Conservation (phyloP, 768 basidiomycete genomes). For the Auriculariales sp. region DNA sequence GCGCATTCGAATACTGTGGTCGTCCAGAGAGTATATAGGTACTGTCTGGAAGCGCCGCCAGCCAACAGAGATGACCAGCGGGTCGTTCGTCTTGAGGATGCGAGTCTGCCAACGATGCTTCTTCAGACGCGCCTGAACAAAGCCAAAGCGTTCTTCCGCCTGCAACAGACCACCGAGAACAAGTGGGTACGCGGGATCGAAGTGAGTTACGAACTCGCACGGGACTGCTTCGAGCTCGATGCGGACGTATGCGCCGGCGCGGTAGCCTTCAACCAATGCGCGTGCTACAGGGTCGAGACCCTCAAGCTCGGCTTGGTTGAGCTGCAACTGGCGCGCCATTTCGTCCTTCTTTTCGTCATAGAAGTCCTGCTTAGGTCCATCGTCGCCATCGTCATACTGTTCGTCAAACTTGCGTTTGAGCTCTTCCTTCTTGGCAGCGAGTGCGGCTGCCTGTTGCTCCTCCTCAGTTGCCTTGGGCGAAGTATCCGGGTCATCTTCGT, state of each 20-base stretch:
- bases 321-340: constrained; percentile 66
- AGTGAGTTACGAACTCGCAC: constrained; percentile 83
- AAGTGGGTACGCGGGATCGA: constrained; percentile 83
- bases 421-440: constrained; percentile 77
- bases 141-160: constrained; percentile 85
- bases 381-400: constrained; percentile 83
- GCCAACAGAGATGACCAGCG: constrained; percentile 89
- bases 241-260: constrained; percentile 85
- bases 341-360: constrained; percentile 88
- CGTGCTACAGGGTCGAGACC: constrained; percentile 64
- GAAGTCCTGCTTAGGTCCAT: constrained; percentile 55
- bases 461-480: constrained; percentile 13
- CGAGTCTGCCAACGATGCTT: constrained; percentile 86
- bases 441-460: constrained; percentile 27
- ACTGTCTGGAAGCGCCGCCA: constrained; percentile 94
- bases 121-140: constrained; percentile 90
- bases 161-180: constrained; percentile 83
- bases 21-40: constrained; percentile 92
- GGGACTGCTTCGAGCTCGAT: constrained; percentile 77
- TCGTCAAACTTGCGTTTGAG: constrained; percentile 94
- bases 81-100: constrained; percentile 94
- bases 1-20: constrained; percentile 95
- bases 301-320: constrained; percentile 79
- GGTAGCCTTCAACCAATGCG: constrained; percentile 76
- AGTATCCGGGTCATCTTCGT: constrained; percentile 23